Evolutionary conservation across 1,284 basidiomycete genomes (phyloP).

Genomic region (Inonotus obliquus): DNA sequence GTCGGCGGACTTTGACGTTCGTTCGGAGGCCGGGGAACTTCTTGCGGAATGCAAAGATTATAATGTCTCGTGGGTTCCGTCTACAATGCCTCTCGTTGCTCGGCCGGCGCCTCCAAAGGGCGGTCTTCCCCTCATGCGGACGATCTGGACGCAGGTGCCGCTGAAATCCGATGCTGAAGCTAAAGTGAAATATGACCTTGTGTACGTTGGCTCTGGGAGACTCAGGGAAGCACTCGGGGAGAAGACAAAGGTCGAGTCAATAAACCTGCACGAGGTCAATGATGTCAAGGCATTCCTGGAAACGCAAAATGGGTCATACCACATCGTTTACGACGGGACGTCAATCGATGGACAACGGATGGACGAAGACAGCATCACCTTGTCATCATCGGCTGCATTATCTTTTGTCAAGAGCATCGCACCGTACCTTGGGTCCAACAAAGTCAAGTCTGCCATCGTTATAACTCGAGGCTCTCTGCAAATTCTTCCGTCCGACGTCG

Average conservation of each 20-base stretch:
- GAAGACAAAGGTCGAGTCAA: background rate
- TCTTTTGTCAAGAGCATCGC: conserved; percentile 5
- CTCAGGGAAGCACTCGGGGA: background rate
- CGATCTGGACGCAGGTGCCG: background rate
- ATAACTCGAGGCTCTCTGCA: conserved; percentile 3
- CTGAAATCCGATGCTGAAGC: background rate
- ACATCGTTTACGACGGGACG: conserved; percentile 9
- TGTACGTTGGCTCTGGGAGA: conserved; percentile 6
- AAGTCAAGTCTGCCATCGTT: background rate
- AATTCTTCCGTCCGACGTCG: background rate
- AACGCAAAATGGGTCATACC: background rate
- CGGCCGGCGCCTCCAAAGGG: background rate
- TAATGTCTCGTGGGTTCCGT: conserved; percentile 27
- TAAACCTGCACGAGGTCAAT: background rate
- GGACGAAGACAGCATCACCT: background rate
- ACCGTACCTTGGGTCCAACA: background rate
- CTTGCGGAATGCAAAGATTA: conserved; percentile 32
- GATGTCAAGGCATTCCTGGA: conserved; percentile 2
- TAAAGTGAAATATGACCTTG: background rate
- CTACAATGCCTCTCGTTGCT: conserved; percentile 2
- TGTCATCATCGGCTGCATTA: background rate
- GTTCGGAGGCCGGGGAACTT: conserved; percentile 28
- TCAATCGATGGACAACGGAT: background rate
- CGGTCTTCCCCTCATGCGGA: conserved; percentile 1
- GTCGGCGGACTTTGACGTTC: conserved; percentile 29